Conservation (phyloP, 1,284 basidiomycete species). For the Apiotrichum sp. region DNA sequence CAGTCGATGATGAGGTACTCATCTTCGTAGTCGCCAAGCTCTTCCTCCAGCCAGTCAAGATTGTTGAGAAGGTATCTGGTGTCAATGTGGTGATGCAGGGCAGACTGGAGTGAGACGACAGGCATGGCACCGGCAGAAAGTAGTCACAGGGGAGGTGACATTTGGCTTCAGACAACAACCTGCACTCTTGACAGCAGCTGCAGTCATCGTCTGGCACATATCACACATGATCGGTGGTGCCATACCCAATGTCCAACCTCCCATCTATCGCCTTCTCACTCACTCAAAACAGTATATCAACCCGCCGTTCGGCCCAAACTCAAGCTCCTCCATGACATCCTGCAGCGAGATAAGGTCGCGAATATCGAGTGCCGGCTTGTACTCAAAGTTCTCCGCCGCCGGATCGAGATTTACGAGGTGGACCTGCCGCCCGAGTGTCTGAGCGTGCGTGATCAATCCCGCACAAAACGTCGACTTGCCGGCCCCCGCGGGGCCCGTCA, state of each 20-base stretch:
- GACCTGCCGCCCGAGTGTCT: constrained; percentile 70
- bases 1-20: constrained; percentile 99
- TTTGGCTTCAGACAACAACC: too few relatives aligned
- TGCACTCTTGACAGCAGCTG: too few relatives aligned
- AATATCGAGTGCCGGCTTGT: constrained; percentile 90
- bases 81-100: constrained; percentile 64
- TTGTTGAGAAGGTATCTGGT: constrained; percentile 92
- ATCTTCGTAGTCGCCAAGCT: constrained; percentile 87
- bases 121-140: too few relatives aligned
- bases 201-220: too few relatives aligned
- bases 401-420: constrained; percentile 98
- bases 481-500: constrained; percentile 75
- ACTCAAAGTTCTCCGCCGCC: constrained; percentile 90
- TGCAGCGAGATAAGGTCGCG: constrained; percentile 85
- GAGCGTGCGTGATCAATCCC: constrained; percentile 84
- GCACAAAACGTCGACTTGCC: constrained; percentile 95
- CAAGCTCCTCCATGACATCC: constrained; percentile 94
- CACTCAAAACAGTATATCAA: constrained; percentile 99
- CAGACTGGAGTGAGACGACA: too few relatives aligned
- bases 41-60: constrained; percentile 98
- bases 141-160: too few relatives aligned
- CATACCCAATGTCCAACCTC: neutral
- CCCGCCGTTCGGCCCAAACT: constrained; percentile 94
- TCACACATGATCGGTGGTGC: too few relatives aligned
- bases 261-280: constrained; percentile 47